Percentiles rank a stretch among this genome's conserved stretches.
phyloP scores from a whole-genome alignment of 139 green algal species.

The Cymbomonas tetramitiformis region DNA sequence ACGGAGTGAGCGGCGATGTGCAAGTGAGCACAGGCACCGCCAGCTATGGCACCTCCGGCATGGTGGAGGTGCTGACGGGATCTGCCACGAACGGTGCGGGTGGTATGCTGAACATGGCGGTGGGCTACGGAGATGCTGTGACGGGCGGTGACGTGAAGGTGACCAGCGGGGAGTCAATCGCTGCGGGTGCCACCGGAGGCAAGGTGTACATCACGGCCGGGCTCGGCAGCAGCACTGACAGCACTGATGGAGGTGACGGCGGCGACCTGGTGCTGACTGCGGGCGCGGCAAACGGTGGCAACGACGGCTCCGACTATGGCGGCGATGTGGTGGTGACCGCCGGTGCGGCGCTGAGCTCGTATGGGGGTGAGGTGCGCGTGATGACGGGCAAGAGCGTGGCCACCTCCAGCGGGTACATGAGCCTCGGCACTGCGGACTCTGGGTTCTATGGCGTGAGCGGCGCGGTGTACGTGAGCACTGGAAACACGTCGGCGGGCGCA shows the following conservation, averaged over 20 bases:
- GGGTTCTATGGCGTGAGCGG: neutral
- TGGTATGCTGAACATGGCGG: neutral
- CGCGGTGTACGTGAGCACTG: conserved; percentile 4
- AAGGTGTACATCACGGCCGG: too few relatives aligned
- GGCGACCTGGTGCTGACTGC: neutral
- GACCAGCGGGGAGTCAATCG: neutral
- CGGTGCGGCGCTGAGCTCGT: too few relatives aligned
- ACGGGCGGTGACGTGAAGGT: conserved; percentile 1
- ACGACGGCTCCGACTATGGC: too few relatives aligned
- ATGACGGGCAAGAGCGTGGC: neutral
- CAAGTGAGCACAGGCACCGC: neutral
- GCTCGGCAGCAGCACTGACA: too few relatives aligned
- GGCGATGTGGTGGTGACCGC: too few relatives aligned
- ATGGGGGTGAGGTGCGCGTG: too few relatives aligned
- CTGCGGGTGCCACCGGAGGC: too few relatives aligned
- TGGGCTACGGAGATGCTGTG: conserved; percentile 3
- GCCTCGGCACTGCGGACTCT: conserved; percentile 2
- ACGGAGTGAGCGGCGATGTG: conserved; percentile 2
- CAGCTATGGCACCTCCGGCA: neutral
- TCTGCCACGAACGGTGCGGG: neutral
- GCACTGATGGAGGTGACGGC: too few relatives aligned
- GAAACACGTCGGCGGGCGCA: neutral
- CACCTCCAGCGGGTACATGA: conserved; percentile 2
- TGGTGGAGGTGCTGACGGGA: neutral
- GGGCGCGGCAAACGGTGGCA: too few relatives aligned